A percentile compares a stretch with the other conserved stretches of the same genome.
Evolutionary conservation across 352 stramenopile genomes (phyloP).

Genomic region (Plasmopara halstedii): DNA sequence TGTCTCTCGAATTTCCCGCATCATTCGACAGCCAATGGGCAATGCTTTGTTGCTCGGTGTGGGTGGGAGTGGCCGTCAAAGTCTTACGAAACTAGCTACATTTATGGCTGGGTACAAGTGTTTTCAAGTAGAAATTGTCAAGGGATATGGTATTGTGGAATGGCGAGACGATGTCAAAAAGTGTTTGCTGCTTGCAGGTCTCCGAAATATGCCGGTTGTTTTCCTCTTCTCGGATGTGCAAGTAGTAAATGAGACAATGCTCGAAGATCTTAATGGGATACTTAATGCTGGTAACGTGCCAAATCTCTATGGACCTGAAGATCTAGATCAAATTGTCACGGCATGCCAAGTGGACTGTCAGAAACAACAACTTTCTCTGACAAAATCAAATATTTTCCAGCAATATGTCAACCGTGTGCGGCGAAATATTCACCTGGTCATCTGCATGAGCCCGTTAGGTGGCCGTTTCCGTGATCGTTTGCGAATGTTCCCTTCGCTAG

Average conservation of each 20-base stretch:
- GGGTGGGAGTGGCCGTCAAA: slow-evolving; percentile 89
- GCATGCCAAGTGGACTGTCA: slow-evolving; percentile 88
- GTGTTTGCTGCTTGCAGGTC: slow-evolving; percentile 80
- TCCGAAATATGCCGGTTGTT: slow-evolving; percentile 88
- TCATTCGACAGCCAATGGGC: slow-evolving; percentile 77
- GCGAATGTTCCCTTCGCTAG: slow-evolving; percentile 83
- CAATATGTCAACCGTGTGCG: slow-evolving; percentile 91
- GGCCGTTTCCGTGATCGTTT: slow-evolving; percentile 72
- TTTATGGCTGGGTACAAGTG: slow-evolving; percentile 92
- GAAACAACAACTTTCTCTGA: slow-evolving; percentile 86
- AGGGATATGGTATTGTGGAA: slow-evolving; percentile 89
- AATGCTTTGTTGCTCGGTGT: slow-evolving; percentile 90
- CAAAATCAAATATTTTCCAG: slow-evolving; percentile 92
- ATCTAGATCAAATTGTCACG: slow-evolving; percentile 89
- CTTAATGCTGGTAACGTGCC: slow-evolving; percentile 94
- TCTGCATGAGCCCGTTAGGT: slow-evolving; percentile 83
- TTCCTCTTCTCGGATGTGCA: slow-evolving; percentile 94
- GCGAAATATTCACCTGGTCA: slow-evolving; percentile 87
- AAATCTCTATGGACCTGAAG: slow-evolving; percentile 89
- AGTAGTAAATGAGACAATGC: slow-evolving; percentile 93
- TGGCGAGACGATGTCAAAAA: slow-evolving; percentile 93
- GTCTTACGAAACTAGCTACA: slow-evolving; percentile 86
- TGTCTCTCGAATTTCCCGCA: slow-evolving; percentile 73
- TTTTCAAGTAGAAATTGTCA: slow-evolving; percentile 94
- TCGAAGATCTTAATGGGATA: slow-evolving; percentile 93